A percentile compares a stretch with the other conserved stretches of the same genome.
phyloP scores from a whole-genome alignment of 345 rosid genomes.

The Mangifera indica region DNA sequence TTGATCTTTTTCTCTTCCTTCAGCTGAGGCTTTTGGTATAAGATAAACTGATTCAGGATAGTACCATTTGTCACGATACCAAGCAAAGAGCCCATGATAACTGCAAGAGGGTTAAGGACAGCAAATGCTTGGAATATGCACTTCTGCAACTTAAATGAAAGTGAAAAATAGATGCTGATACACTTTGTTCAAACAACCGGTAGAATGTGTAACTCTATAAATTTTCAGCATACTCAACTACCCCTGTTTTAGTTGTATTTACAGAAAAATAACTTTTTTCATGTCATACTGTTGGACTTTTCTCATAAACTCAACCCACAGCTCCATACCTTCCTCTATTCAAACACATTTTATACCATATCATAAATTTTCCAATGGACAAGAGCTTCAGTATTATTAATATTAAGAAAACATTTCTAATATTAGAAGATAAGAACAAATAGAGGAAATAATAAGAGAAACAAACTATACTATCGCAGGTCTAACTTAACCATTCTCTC shows the following conservation, averaged over 20 bases:
- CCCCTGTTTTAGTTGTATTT: background rate
- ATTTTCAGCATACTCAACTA: background rate
- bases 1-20: slow-evolving; percentile 58
- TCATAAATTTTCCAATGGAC: background rate
- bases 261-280: background rate
- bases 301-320: background rate
- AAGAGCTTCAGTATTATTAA: background rate
- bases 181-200: background rate
- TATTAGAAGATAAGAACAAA: background rate
- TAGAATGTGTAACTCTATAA: too few relatives aligned
- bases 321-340: background rate
- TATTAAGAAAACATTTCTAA: background rate
- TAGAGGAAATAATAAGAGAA: background rate
- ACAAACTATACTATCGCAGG: background rate
- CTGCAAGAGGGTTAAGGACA: slow-evolving; percentile 46
- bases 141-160: background rate
- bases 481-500: background rate
- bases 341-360: background rate
- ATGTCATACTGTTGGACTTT: background rate
- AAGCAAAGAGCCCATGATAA: slow-evolving; percentile 59
- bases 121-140: background rate
- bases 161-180: background rate
- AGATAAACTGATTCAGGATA: slow-evolving; percentile 60
- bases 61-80: slow-evolving; percentile 63
- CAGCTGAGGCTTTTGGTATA: slow-evolving; percentile 47